Percentiles rank a stretch among this genome's conserved stretches.
These are phyloP conservation scores for Balakata baccata DNA, from an alignment of 345 rosid genomes.

Conservation along the genomic window DNA sequence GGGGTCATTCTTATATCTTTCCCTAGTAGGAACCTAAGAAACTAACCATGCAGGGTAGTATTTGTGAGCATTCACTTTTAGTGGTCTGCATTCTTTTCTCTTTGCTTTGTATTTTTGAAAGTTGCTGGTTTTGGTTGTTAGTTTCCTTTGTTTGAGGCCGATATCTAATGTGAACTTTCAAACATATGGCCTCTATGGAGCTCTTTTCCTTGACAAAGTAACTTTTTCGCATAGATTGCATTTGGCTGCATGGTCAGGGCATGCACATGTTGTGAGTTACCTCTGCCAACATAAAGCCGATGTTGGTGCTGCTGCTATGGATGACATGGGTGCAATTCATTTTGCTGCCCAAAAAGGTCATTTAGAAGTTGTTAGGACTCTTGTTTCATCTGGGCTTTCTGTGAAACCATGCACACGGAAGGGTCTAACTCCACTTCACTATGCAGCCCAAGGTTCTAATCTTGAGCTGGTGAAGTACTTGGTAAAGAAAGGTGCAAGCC, in stretches of 20 bases:
- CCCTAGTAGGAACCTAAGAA: not conserved
- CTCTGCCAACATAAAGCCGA: conserved; percentile 93
- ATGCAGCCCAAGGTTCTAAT: conserved; percentile 86
- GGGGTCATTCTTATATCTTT: too few relatives aligned
- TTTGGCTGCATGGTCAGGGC: conserved; percentile 97
- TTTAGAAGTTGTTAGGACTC: conserved; percentile 61
- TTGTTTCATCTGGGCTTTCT: conserved; percentile 63
- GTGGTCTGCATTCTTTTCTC: not conserved
- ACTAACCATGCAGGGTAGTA: not conserved
- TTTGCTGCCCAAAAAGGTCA: conserved; percentile 98
- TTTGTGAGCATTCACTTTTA: not conserved
- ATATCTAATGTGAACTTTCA: not conserved
- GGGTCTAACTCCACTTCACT: conserved; percentile 89
- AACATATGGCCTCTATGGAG: not conserved
- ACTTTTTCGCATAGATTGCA: conserved; percentile 53
- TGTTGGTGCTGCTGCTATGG: conserved; percentile 93
- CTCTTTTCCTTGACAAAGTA: conserved; percentile 45
- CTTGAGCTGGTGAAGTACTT: conserved; percentile 70
- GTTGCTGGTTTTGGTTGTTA: not conserved
- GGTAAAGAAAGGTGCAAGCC: conserved; percentile 68
- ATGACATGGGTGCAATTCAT: conserved; percentile 95
- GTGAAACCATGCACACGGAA: conserved; percentile 66
- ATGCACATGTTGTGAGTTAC: conserved; percentile 61
- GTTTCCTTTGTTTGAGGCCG: not conserved
- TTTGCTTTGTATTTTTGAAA: not conserved